A percentile compares a stretch with the other conserved stretches of the same genome.
Evolutionary conservation across 768 basidiomycete genomes (phyloP).

Genomic region (Lactifluus pinguis): DNA sequence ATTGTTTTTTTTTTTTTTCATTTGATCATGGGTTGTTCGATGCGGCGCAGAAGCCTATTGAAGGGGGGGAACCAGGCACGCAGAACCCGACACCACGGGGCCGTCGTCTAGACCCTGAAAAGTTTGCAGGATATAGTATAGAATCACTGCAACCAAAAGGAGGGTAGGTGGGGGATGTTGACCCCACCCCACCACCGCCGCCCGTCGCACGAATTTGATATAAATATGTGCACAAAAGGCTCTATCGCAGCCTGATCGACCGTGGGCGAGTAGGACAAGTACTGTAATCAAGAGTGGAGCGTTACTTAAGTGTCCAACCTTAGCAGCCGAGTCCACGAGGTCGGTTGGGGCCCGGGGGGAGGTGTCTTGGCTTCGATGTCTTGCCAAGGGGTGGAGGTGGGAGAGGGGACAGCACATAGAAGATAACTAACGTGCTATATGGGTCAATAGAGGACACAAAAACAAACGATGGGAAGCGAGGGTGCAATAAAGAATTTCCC

Average conservation of each 20-base stretch:
- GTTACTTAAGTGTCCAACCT: not conserved
- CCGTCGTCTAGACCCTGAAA: slow-evolving; percentile 12
- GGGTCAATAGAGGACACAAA: slow-evolving; percentile 8
- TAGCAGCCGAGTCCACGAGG: slow-evolving; percentile 7
- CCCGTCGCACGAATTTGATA: not conserved
- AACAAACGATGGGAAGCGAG: slow-evolving; percentile 2
- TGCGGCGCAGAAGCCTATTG: slow-evolving; percentile 15
- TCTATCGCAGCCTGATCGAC: slow-evolving; percentile 11
- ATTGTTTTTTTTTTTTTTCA: not conserved
- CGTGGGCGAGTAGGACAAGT: not conserved
- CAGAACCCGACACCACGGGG: slow-evolving; percentile 8
- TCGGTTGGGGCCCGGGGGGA: not conserved
- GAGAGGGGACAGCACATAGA: not conserved
- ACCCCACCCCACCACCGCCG: too few species aligned
- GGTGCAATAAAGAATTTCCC: slow-evolving; percentile 7
- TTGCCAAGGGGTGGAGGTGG: not conserved
- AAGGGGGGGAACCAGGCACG: slow-evolving; percentile 10
- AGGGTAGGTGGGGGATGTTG: not conserved
- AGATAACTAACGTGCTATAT: slow-evolving; percentile 9
- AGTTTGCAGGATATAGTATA: not conserved
- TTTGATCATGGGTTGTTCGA: slow-evolving; percentile 9
- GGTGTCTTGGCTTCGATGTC: not conserved
- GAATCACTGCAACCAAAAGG: not conserved
- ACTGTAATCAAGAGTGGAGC: not conserved
- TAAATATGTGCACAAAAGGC: not conserved